Base-by-base conservation (phyloP, 257 asterid species). In the Avicennia marina region DNA sequence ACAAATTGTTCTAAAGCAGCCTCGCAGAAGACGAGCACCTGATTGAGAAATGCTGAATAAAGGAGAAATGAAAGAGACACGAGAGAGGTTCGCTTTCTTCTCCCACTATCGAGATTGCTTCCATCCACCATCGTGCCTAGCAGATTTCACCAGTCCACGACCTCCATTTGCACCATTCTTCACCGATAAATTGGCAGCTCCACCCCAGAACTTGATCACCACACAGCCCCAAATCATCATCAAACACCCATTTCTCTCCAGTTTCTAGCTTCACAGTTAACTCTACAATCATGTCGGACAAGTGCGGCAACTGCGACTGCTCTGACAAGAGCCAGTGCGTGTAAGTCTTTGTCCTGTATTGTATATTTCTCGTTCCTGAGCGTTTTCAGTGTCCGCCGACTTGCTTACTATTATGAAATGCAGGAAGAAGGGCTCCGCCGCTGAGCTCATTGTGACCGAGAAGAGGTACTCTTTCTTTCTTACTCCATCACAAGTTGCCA, bases 361-460 rank as follows among this genome's bases (percentile, higher is more conserved):
- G 34, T 31, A 31, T 7, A 46, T 19, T 46, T 16, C 17, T 11
- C 7, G 6, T 7, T 13, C 22, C 12, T 24, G 9, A 5, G 11
- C 19, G 62, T 17, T 13, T 16, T 4, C 24, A 17, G 15, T 19
- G n/a, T n/a, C n/a, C n/a, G n/a, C n/a, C n/a, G n/a, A n/a, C n/a
- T 4, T 65, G 27, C 10, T 33, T 26, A 19, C 2, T 17, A 60
- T n/a, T n/a, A n/a, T n/a, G n/a, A 46, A 45, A 38, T 75, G 67
- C 85, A 81, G 94, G 81, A 81, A 71, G 77, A 78, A 76, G 53
- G 89, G 82, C 25, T 56, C 31, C 62, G 21, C 73, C 44, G 36
- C 65, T 5, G 80, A 67, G 40, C 36, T 81, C 48, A 40, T 76
- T 3, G 78, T 60, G 67, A 61, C 78, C 22, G 80, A 80, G 59